Evolutionary conservation across 257 asterid species (phyloP).

Genomic region (Solanum dulcamara): DNA sequence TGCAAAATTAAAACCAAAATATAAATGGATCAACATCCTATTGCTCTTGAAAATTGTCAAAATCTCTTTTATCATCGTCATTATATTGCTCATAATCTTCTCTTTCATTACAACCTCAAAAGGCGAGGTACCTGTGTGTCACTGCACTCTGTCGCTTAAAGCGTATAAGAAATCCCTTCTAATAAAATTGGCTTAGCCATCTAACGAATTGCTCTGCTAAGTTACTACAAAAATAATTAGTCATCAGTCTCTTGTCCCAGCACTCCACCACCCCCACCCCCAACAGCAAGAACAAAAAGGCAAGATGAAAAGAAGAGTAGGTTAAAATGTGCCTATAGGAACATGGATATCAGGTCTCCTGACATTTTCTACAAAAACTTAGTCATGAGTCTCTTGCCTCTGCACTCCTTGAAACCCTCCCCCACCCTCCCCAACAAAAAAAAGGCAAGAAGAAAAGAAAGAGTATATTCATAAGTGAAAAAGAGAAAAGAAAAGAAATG

Average conservation of each 20-base stretch:
- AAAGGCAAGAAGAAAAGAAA: not conserved
- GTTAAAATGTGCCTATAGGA: not conserved
- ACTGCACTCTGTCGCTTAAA: not conserved
- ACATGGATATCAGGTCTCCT: not conserved
- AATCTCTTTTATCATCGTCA: not conserved
- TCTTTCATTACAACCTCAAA: not conserved
- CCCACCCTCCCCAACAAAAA: not conserved
- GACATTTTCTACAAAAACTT: not conserved
- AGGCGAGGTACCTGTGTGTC: not conserved
- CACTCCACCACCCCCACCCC: too few species aligned
- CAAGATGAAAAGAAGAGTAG: not conserved
- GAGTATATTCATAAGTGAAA: not conserved
- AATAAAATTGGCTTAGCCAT: not conserved
- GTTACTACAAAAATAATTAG: too few species aligned
- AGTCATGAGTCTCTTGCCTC: not conserved
- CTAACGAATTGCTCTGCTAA: not conserved
- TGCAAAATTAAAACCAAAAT: not conserved
- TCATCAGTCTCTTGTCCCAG: too few species aligned
- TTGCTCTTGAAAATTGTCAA: not conserved
- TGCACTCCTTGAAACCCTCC: not conserved
- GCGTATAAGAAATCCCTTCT: not conserved
- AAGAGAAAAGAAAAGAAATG: not conserved
- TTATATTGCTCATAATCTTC: not conserved
- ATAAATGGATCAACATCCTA: not conserved
- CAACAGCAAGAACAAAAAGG: too few species aligned